Percentiles rank a stretch among this genome's conserved stretches.
These are phyloP conservation scores for Verticillium isaacii DNA, from an alignment of 2,329 filamentous ascomycete species.

Conservation along the genomic window DNA sequence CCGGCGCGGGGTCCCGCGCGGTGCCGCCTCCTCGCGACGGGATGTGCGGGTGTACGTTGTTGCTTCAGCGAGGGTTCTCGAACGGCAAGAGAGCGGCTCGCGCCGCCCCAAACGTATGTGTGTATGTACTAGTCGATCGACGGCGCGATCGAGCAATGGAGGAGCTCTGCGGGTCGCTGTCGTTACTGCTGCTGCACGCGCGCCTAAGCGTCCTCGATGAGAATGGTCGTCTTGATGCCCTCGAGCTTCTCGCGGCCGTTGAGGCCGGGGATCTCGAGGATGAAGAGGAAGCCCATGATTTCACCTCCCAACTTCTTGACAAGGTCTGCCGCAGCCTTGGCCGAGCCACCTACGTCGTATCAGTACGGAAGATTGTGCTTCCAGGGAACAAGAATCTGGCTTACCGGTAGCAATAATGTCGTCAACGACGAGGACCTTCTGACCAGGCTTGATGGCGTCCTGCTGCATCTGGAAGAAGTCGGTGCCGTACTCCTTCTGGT, in stretches of 20 bases:
- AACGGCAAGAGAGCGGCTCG: not conserved
- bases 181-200: not conserved
- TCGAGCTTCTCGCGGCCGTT: constrained; percentile 88
- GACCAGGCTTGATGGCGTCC: constrained; percentile 76
- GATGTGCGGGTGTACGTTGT: not conserved
- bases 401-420: constrained; percentile 97
- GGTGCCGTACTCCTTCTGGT: constrained; percentile 92
- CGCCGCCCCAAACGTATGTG: constrained; percentile 1
- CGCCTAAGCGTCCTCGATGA: constrained; percentile 56
- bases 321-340: constrained; percentile 79
- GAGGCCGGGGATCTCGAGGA: constrained; percentile 91
- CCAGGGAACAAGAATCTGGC: constrained; percentile 24
- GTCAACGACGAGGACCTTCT: constrained; percentile 90
- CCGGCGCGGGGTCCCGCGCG: not conserved
- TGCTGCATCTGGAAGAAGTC: constrained; percentile 96
- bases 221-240: constrained; percentile 70
- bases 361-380: constrained; percentile 7
- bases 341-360: constrained; percentile 69
- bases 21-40: not conserved
- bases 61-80: not conserved
- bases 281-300: constrained; percentile 88
- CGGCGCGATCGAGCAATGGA: not conserved
- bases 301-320: constrained; percentile 80
- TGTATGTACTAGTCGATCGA: not conserved
- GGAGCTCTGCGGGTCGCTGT: not conserved